phyloP scores from a whole-genome alignment of 2,329 filamentous ascomycete genomes.

The Rutstroemia sp. region DNA sequence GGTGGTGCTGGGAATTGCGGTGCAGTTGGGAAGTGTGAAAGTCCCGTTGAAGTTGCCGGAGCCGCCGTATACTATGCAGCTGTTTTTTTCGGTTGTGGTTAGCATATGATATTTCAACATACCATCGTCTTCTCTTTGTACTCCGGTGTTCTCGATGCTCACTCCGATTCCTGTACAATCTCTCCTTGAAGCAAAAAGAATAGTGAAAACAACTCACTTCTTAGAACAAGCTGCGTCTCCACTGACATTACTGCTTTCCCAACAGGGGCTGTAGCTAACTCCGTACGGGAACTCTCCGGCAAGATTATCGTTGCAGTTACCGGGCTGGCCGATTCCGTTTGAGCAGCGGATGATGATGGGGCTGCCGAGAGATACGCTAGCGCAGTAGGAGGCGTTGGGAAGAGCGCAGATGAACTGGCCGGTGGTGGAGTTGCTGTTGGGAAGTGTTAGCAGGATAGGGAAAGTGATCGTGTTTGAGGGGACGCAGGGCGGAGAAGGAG shows the following conservation, averaged over 20 bases:
- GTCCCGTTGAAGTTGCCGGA: slow-evolving; percentile 28
- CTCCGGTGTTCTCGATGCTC: too few species aligned
- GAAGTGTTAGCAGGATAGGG: slow-evolving; percentile 13
- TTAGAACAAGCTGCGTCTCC: slow-evolving; percentile 43
- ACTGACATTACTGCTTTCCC: slow-evolving; percentile 31
- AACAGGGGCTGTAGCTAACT: slow-evolving; percentile 34
- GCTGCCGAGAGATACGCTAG: slow-evolving; percentile 32
- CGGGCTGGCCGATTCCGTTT: slow-evolving; percentile 33
- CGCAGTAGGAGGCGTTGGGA: slow-evolving; percentile 38
- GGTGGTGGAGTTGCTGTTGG: slow-evolving; percentile 24
- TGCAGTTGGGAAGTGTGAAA: slow-evolving; percentile 32
- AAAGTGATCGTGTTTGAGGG: too few species aligned
- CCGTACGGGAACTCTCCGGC: slow-evolving; percentile 36
- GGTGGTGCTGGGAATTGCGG: slow-evolving; percentile 15
- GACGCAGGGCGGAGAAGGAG: too few species aligned
- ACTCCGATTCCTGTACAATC: background rate
- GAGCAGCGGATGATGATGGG: slow-evolving; percentile 44
- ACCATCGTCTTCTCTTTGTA: too few species aligned
- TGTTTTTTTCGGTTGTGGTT: slow-evolving; percentile 4
- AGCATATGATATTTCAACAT: too few species aligned
- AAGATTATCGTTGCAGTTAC: slow-evolving; percentile 39
- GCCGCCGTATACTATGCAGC: slow-evolving; percentile 38
- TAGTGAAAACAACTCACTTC: slow-evolving; percentile 28
- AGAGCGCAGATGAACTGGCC: slow-evolving; percentile 32
- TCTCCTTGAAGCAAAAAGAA: background rate